Percentiles rank a stretch among this genome's conserved stretches.
These are phyloP conservation scores for Coniochaeta sp. DNA, from an alignment of 2,329 filamentous ascomycete genomes.

Conservation along the genomic window DNA sequence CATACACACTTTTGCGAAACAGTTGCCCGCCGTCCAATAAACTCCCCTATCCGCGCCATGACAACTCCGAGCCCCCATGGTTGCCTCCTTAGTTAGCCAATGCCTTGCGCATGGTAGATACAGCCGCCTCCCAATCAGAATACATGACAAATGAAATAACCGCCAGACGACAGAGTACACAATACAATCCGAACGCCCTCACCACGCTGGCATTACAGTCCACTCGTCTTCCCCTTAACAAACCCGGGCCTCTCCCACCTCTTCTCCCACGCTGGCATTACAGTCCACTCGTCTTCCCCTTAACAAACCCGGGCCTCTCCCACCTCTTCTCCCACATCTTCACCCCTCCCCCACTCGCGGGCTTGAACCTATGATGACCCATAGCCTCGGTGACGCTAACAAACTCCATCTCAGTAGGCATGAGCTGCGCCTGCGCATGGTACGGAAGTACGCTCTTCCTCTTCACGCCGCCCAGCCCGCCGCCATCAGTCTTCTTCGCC, in stretches of 20 bases:
- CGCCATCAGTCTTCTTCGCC: not conserved
- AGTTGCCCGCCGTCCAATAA: too few relatives aligned
- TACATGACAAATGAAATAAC: not conserved
- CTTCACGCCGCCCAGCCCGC: not conserved
- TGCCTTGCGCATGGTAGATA: too few relatives aligned
- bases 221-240: not conserved
- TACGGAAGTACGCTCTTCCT: constrained; percentile 24
- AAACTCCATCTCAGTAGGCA: constrained; percentile 30
- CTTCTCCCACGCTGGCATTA: not conserved
- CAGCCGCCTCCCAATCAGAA: too few relatives aligned
- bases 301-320: not conserved
- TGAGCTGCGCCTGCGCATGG: constrained; percentile 25
- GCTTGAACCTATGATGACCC: not conserved
- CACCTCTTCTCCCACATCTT: not conserved
- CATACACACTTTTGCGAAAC: too few relatives aligned
- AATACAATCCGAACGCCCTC: not conserved
- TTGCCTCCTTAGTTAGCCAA: too few relatives aligned
- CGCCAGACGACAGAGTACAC: not conserved
- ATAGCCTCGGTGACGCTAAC: constrained; percentile 29
- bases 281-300: not conserved
- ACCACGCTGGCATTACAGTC: not conserved
- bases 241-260: not conserved
- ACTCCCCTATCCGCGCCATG: too few relatives aligned
- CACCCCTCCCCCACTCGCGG: constrained; percentile 1
- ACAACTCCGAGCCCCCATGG: too few relatives aligned